Conservation (phyloP, 1,139 yeast species). For the Scheffersomyces quercinus region DNA sequence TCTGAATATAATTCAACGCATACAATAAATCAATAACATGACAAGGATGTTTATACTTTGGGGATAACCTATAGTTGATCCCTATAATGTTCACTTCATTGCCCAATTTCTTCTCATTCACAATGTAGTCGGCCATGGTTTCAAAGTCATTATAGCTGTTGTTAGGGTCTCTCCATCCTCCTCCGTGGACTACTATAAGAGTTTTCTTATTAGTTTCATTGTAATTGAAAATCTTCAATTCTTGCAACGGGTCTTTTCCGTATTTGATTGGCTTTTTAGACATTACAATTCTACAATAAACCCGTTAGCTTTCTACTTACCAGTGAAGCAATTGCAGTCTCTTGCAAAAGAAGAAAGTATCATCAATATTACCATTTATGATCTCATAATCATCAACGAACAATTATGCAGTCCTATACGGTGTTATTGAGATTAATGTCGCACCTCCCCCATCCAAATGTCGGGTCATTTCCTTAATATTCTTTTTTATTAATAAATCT, state of each 20-base stretch:
- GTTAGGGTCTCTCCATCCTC: conserved; percentile 80
- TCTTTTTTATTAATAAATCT: too few species aligned
- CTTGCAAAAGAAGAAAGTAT: not conserved
- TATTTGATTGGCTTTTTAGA: conserved; percentile 7
- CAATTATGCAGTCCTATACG: too few species aligned
- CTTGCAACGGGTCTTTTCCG: conserved; percentile 21
- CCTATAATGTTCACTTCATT: conserved; percentile 33
- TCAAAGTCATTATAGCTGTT: conserved; percentile 62
- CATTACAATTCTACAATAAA: not conserved
- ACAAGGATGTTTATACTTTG: conserved; percentile 60
- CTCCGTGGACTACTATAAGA: conserved; percentile 74
- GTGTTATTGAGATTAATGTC: too few species aligned
- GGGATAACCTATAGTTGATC: conserved; percentile 70
- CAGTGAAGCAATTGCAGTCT: not conserved
- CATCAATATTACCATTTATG: conserved; percentile 2
- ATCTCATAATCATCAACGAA: too few species aligned
- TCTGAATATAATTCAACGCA: conserved; percentile 40
- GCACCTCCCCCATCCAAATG: too few species aligned
- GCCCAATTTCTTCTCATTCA: not conserved
- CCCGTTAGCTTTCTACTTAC: not conserved
- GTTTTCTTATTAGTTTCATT: conserved; percentile 11
- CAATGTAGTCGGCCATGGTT: conserved; percentile 27
- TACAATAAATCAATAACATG: conserved; percentile 58
- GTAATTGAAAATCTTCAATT: conserved; percentile 13
- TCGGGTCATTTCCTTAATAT: too few species aligned